Evolutionary conservation across 805 yeast species (phyloP).

Genomic region (Kodamaea restingae): DNA sequence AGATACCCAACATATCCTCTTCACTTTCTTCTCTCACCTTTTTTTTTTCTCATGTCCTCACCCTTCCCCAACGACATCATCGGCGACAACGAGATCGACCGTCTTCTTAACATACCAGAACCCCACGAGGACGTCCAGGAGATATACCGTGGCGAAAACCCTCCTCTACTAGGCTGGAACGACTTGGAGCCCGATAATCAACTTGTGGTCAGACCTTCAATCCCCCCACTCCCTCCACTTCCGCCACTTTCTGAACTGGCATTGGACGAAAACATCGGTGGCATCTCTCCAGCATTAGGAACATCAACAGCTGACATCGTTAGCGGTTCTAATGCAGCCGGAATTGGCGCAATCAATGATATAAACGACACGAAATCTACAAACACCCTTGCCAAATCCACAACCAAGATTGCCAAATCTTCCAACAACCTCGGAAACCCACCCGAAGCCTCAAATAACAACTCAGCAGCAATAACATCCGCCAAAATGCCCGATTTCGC

Average conservation of each 20-base stretch:
- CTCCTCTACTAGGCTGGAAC: too few species aligned
- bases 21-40: too few species aligned
- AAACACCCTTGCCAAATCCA: too few species aligned
- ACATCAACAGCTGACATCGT: too few species aligned
- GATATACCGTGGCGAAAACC: slow-evolving; percentile 15
- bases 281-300: not conserved
- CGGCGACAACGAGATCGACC: slow-evolving; percentile 3
- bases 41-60: too few species aligned
- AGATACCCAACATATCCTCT: too few species aligned
- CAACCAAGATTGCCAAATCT: not conserved
- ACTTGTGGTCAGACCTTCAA: slow-evolving; percentile 5
- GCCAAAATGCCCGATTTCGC: not conserved
- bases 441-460: not conserved
- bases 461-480: not conserved
- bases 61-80: too few species aligned
- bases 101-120: slow-evolving; percentile 5
- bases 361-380: too few species aligned
- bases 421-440: not conserved
- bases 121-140: slow-evolving; percentile 22
- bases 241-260: slow-evolving; percentile 30
- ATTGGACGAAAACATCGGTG: not conserved
- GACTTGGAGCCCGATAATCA: too few species aligned
- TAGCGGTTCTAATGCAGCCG: too few species aligned
- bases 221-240: slow-evolving; percentile 23
- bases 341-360: too few species aligned